Conservation (phyloP, 2,329 filamentous ascomycete genomes). For the Beauveria scarabaeidicola region DNA sequence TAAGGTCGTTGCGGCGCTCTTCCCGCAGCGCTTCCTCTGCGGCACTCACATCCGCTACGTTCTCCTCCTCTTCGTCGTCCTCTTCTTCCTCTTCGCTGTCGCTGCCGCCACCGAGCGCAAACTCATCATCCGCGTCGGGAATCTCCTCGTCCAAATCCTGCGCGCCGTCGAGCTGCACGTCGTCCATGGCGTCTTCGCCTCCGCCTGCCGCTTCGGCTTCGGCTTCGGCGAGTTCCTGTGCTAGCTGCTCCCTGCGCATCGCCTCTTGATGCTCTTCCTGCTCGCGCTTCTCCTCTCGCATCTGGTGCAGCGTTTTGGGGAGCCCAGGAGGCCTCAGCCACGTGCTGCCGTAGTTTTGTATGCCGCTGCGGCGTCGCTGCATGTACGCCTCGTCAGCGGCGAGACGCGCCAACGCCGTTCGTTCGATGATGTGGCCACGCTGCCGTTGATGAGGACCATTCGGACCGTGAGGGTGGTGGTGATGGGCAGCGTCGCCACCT, state of each 20-base stretch:
- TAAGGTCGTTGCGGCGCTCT: constrained; percentile 40
- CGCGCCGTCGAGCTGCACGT: constrained; percentile 46
- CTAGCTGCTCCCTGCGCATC: constrained; percentile 59
- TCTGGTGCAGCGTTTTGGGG: constrained; percentile 79
- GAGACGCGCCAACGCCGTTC: constrained; percentile 59
- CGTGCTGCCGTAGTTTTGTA: constrained; percentile 76
- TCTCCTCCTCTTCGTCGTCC: constrained; percentile 32
- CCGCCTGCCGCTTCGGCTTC: constrained; percentile 38
- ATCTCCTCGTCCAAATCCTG: constrained; percentile 66
- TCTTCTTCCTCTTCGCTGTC: constrained; percentile 33
- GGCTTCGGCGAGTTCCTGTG: constrained; percentile 66
- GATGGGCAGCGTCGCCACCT: constrained; percentile 18
- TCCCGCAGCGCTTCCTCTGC: constrained; percentile 32
- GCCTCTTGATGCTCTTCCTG: constrained; percentile 76
- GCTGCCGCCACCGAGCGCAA: constrained; percentile 40
- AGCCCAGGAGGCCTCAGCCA: constrained; percentile 91
- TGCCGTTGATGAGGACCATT: constrained; percentile 10
- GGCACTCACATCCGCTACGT: constrained; percentile 23
- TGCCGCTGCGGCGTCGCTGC: constrained; percentile 67
- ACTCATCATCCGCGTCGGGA: constrained; percentile 54
- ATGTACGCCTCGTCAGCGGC: constrained; percentile 69
- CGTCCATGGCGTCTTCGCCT: constrained; percentile 33
- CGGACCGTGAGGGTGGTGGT: constrained; percentile 16
- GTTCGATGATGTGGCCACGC: constrained; percentile 39
- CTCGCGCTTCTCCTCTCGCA: constrained; percentile 83